Percentiles rank a stretch among this genome's conserved stretches.
These are phyloP conservation scores for Ottelia alismoides DNA, from an alignment of 106 monocot species.

Conservation along the genomic window DNA sequence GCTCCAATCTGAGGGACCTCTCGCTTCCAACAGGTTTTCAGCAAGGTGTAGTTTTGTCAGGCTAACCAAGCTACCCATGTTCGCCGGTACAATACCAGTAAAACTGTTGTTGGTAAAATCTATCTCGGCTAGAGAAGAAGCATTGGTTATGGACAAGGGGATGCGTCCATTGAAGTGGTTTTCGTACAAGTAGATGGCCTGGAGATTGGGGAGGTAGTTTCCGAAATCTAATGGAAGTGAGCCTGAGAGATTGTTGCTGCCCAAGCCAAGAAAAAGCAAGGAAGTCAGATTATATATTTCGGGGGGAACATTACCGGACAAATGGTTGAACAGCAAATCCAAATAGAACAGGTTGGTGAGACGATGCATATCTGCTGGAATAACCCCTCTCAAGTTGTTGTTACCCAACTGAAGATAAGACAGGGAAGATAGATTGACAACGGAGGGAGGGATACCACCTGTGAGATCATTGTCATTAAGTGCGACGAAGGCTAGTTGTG, in stretches of 20 bases:
- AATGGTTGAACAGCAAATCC: background rate
- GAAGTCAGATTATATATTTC: background rate
- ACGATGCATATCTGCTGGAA: slow-evolving; percentile 6
- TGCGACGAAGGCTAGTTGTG: background rate
- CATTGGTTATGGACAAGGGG: background rate
- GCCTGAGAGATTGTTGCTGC: slow-evolving; percentile 1
- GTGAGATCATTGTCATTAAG: slow-evolving; percentile 9
- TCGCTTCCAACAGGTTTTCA: background rate
- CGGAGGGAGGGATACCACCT: slow-evolving; percentile 5
- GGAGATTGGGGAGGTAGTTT: background rate
- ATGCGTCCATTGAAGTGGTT: background rate
- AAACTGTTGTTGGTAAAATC: background rate
- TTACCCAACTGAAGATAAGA: background rate
- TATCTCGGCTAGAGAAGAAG: background rate
- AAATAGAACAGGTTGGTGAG: background rate
- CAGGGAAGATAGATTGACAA: slow-evolving; percentile 5
- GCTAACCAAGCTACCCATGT: background rate
- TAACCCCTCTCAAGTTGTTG: slow-evolving; percentile 8
- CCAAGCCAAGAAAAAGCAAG: background rate
- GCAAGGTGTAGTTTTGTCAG: background rate
- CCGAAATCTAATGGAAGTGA: slow-evolving; percentile 1
- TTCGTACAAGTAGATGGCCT: background rate
- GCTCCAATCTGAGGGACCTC: background rate
- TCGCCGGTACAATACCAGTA: background rate
- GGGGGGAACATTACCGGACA: slow-evolving; percentile 9